A percentile compares a stretch with the other conserved stretches of the same genome.
phyloP scores from a whole-genome alignment of 2,329 filamentous ascomycete genomes.

The Paraconiothyrium brasiliense region DNA sequence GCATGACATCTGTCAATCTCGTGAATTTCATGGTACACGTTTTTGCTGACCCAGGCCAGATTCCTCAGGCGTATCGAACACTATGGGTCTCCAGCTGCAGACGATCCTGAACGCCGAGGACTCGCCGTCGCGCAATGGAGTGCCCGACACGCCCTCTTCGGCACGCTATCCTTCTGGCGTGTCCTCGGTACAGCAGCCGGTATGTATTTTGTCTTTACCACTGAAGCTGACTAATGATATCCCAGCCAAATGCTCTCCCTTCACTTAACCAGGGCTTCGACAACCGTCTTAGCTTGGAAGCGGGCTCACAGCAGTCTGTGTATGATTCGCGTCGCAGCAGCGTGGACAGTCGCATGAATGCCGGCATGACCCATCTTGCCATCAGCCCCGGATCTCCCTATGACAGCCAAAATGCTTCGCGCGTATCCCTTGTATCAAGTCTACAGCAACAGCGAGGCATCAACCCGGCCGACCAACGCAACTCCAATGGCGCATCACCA shows the following conservation, averaged over 20 bases:
- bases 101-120: conserved; percentile 62
- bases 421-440: conserved; percentile 76
- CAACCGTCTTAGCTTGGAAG: conserved; percentile 60
- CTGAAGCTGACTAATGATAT: conserved; percentile 25
- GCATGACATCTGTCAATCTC: conserved; percentile 1
- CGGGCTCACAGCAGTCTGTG: conserved; percentile 48
- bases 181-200: conserved; percentile 34
- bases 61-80: conserved; percentile 55
- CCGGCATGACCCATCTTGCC: conserved; percentile 74
- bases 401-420: conserved; percentile 79
- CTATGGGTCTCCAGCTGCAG: conserved; percentile 58
- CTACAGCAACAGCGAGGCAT: conserved; percentile 69
- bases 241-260: conserved; percentile 57
- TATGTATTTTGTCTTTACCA: conserved; percentile 23
- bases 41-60: conserved; percentile 35
- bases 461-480: conserved; percentile 44
- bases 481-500: conserved; percentile 55
- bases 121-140: conserved; percentile 54
- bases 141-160: conserved; percentile 56
- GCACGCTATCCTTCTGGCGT: conserved; percentile 45
- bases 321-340: conserved; percentile 75
- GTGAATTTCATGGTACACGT: conserved; percentile 21
- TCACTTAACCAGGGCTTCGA: conserved; percentile 66
- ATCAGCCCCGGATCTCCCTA: conserved; percentile 76
- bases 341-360: conserved; percentile 81